These are phyloP conservation scores for Solanum piurae DNA, from an alignment of 257 asterid genomes.

Conservation along the genomic window DNA sequence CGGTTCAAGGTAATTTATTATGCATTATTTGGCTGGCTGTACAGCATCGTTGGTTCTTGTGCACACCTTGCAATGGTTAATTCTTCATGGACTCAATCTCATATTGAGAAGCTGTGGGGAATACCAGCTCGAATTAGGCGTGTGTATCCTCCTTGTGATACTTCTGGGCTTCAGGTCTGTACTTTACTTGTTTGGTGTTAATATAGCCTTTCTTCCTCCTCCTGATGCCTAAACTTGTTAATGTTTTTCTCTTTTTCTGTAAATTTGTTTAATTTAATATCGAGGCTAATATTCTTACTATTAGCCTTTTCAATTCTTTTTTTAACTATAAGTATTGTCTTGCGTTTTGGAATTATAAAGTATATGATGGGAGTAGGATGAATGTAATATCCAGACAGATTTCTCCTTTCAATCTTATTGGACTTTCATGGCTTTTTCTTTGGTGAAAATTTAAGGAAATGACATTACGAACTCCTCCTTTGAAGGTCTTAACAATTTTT, in stretches of 20 bases:
- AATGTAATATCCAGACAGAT: background rate
- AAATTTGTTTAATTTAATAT: background rate
- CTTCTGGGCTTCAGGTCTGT: conserved; percentile 81
- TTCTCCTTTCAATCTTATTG: background rate
- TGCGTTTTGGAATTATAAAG: background rate
- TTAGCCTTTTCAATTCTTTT: background rate
- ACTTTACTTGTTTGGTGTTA: background rate
- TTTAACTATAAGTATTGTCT: background rate
- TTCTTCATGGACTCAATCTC: conserved; percentile 91
- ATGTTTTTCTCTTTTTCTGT: background rate
- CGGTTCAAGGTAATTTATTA: conserved; percentile 66
- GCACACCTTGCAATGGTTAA: conserved; percentile 90
- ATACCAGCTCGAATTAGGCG: conserved; percentile 59
- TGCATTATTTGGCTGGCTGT: conserved; percentile 73
- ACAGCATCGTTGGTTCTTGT: conserved; percentile 75
- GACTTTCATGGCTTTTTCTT: background rate
- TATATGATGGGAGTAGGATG: background rate
- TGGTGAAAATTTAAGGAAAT: background rate
- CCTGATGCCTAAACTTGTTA: background rate
- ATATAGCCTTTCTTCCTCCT: background rate
- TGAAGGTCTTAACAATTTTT: background rate
- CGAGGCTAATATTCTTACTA: background rate
- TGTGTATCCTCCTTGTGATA: conserved; percentile 94
- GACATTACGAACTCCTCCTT: background rate
- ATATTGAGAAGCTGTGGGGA: conserved; percentile 88